phyloP scores from a whole-genome alignment of 2,329 filamentous ascomycete species.

The Dothistroma pini region DNA sequence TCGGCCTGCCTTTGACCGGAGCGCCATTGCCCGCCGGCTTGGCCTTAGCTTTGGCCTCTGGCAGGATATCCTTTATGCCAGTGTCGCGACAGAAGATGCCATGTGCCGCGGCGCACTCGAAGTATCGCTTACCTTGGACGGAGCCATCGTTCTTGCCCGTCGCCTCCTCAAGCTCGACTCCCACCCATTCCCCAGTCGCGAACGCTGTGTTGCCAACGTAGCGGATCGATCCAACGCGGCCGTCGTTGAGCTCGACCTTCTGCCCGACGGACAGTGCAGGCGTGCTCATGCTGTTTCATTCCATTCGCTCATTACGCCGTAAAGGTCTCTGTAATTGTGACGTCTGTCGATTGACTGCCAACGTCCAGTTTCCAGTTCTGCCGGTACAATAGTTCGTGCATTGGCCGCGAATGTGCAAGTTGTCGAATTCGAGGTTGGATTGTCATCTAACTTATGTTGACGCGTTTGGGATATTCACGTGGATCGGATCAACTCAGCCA shows the following conservation, averaged over 20 bases:
- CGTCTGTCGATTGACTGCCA: not conserved
- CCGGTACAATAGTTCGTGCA: not conserved
- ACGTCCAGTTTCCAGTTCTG: not conserved
- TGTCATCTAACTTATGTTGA: not conserved
- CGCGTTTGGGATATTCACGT: not conserved
- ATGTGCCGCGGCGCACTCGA: constrained; percentile 66
- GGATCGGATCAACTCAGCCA: not conserved
- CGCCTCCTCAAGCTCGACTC: constrained; percentile 77
- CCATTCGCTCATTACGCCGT: not conserved
- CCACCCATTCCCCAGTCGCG: constrained; percentile 79
- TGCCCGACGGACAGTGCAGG: constrained; percentile 55
- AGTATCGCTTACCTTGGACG: constrained; percentile 83
- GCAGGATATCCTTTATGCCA: constrained; percentile 55
- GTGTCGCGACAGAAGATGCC: constrained; percentile 84
- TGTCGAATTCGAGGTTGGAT: not conserved
- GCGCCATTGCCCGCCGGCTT: constrained; percentile 29
- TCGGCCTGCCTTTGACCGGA: constrained; percentile 41
- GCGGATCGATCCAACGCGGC: constrained; percentile 70
- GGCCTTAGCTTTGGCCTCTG: constrained; percentile 21
- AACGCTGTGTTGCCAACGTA: constrained; percentile 80
- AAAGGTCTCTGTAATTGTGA: not conserved
- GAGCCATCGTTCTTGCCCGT: constrained; percentile 92
- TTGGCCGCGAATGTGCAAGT: not conserved
- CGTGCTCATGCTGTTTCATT: constrained; percentile 27
- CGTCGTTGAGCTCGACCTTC: constrained; percentile 73